Evolutionary conservation across 2,329 filamentous ascomycete species (phyloP).

Genomic region (Pseudogymnoascus sp.): DNA sequence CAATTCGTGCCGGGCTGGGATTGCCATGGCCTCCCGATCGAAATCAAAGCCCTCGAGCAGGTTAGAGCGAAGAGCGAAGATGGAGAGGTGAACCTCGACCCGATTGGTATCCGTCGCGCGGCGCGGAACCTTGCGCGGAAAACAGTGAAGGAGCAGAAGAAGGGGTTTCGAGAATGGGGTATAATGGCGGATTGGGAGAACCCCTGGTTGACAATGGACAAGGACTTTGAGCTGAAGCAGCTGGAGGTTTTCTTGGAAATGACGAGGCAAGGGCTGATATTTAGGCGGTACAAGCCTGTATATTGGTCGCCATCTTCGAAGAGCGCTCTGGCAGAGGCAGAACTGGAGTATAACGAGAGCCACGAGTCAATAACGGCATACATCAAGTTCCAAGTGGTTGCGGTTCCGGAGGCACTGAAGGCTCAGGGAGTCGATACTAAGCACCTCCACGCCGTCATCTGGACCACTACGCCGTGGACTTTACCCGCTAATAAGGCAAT

Average conservation of each 20-base stretch:
- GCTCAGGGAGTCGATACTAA: constrained; percentile 32
- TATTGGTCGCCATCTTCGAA: constrained; percentile 78
- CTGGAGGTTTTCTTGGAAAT: constrained; percentile 68
- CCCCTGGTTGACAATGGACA: constrained; percentile 74
- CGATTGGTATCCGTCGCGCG: constrained; percentile 54
- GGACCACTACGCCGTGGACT: constrained; percentile 98
- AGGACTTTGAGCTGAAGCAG: constrained; percentile 66
- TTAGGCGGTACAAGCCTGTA: constrained; percentile 72
- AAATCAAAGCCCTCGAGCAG: constrained; percentile 78
- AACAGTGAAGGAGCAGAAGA: constrained; percentile 67
- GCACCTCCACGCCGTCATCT: constrained; percentile 68
- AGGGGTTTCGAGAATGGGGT: constrained; percentile 63
- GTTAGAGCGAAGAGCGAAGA: constrained; percentile 19
- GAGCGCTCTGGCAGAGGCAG: constrained; percentile 75
- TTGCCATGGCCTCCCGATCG: constrained; percentile 93
- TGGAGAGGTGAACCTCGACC: constrained; percentile 36
- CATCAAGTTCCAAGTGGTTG: constrained; percentile 65
- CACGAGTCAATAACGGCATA: constrained; percentile 69
- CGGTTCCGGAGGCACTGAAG: constrained; percentile 38
- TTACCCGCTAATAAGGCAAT: constrained; percentile 88
- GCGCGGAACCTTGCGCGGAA: constrained; percentile 60
- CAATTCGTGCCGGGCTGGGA: constrained; percentile 92
- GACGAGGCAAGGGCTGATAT: constrained; percentile 66
- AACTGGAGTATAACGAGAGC: constrained; percentile 74
- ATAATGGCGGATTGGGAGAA: constrained; percentile 77